Evolutionary conservation across 768 basidiomycete genomes (phyloP).

Genomic region (Boletus subparvulus): DNA sequence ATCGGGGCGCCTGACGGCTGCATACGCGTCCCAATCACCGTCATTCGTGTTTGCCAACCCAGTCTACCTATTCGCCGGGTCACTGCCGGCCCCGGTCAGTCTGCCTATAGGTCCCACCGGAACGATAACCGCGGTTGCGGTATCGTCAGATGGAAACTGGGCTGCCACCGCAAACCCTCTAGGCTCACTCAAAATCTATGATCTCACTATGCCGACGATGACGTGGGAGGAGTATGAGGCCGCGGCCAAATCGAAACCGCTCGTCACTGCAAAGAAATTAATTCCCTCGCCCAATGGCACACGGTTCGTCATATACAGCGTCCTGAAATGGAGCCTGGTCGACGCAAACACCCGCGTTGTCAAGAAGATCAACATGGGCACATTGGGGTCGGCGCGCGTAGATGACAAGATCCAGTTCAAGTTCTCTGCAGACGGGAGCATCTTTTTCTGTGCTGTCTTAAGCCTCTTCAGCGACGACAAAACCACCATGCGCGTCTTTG

Average conservation of each 20-base stretch:
- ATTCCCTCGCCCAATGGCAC: slow-evolving; percentile 8
- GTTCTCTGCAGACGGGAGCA: slow-evolving; percentile 15
- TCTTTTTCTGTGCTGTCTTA: slow-evolving; percentile 1
- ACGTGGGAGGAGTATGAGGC: slow-evolving; percentile 1
- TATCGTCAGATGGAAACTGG: slow-evolving; percentile 24
- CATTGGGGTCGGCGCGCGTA: neutral
- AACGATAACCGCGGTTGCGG: neutral
- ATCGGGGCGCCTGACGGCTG: neutral
- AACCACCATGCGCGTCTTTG: slow-evolving; percentile 6
- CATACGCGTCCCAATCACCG: slow-evolving; percentile 4
- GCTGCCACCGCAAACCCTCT: slow-evolving; percentile 6
- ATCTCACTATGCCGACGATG: neutral
- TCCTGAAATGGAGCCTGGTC: neutral
- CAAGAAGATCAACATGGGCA: slow-evolving; percentile 9
- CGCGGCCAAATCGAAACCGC: neutral
- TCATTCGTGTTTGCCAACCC: slow-evolving; percentile 2
- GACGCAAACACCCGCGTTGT: slow-evolving; percentile 1
- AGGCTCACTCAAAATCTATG: slow-evolving; percentile 9
- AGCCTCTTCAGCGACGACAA: neutral
- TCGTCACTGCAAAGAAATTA: neutral
- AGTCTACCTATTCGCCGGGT: neutral
- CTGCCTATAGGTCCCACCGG: neutral
- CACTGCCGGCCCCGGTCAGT: neutral
- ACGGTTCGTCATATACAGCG: slow-evolving; percentile 4
- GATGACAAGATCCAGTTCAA: neutral